phyloP scores from a whole-genome alignment of 352 stramenopile genomes.

The Phytopythium aichiense region DNA sequence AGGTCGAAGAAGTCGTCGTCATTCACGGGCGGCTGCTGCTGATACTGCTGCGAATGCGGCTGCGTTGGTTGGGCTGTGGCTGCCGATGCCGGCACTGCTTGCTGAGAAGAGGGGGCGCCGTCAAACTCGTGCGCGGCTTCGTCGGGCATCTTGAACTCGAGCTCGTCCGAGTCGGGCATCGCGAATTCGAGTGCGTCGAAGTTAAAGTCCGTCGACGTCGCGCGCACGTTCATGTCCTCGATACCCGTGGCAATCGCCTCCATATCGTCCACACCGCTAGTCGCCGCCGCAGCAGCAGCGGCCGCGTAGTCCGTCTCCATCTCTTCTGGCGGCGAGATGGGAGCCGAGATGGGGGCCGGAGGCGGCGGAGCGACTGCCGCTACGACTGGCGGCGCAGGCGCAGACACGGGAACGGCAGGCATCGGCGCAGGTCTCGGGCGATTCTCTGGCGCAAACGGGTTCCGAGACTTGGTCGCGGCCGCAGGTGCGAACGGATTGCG shows the following conservation, averaged over 20 bases:
- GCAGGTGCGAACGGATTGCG: constrained; percentile 9
- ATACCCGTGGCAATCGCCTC: constrained; percentile 1
- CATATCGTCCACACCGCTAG: neutral
- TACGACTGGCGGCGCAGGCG: neutral
- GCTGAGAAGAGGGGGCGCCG: constrained; percentile 11
- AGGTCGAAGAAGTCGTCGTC: constrained; percentile 75
- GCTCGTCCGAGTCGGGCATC: constrained; percentile 34
- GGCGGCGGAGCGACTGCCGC: neutral
- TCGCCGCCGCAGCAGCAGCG: neutral
- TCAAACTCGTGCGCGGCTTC: constrained; percentile 11
- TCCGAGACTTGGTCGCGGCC: constrained; percentile 5
- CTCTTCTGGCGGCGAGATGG: neutral
- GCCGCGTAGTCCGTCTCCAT: constrained; percentile 8
- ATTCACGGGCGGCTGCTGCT: constrained; percentile 14
- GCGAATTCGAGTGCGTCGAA: constrained; percentile 65
- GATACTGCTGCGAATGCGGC: constrained; percentile 14
- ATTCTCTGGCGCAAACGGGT: constrained; percentile 8
- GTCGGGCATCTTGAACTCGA: constrained; percentile 26
- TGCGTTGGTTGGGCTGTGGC: constrained; percentile 11
- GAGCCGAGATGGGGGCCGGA: neutral
- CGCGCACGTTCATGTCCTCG: constrained; percentile 1
- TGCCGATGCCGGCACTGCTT: constrained; percentile 4
- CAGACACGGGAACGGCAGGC: constrained; percentile 5
- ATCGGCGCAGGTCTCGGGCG: neutral
- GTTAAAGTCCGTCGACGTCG: constrained; percentile 46